phyloP scores from a whole-genome alignment of 2,329 filamentous ascomycete genomes.

The Karstenula rhodostoma region DNA sequence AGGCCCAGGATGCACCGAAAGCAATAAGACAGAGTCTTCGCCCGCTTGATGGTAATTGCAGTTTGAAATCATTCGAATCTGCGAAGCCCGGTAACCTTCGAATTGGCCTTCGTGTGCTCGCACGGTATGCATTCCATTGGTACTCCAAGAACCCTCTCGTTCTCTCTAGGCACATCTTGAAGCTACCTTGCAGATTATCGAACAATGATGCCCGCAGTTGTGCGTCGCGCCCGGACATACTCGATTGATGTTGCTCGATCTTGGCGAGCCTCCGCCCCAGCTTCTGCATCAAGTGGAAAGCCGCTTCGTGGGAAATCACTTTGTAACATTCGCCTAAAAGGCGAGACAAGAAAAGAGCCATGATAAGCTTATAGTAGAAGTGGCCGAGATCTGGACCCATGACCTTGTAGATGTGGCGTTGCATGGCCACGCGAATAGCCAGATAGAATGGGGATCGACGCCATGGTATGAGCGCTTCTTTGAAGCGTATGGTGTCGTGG shows the following conservation, averaged over 20 bases:
- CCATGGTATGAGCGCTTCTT: conserved; percentile 63
- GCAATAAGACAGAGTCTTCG: conserved; percentile 12
- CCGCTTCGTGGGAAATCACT: conserved; percentile 45
- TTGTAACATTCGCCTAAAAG: conserved; percentile 55
- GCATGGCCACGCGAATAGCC: conserved; percentile 64
- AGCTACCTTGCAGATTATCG: conserved; percentile 12
- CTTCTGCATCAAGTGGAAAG: conserved; percentile 59
- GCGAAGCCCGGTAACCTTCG: conserved; percentile 53
- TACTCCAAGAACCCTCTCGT: conserved; percentile 26
- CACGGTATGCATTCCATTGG: conserved; percentile 32
- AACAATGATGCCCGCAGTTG: conserved; percentile 10
- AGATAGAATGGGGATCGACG: conserved; percentile 70
- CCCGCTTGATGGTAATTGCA: conserved; percentile 35
- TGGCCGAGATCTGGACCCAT: conserved; percentile 55
- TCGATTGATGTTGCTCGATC: conserved; percentile 54
- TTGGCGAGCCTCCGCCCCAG: conserved; percentile 67
- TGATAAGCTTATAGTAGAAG: conserved; percentile 65
- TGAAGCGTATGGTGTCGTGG: conserved; percentile 68
- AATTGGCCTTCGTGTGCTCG: conserved; percentile 49
- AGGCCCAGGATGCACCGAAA: neutral
- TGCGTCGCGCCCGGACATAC: neutral
- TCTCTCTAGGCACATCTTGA: conserved; percentile 25
- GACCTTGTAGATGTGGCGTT: conserved; percentile 58
- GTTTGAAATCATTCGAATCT: conserved; percentile 16
- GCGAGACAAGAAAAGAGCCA: conserved; percentile 58